phyloP scores from a whole-genome alignment of 495 filamentous ascomycete genomes.

The Neurospora sp. region DNA sequence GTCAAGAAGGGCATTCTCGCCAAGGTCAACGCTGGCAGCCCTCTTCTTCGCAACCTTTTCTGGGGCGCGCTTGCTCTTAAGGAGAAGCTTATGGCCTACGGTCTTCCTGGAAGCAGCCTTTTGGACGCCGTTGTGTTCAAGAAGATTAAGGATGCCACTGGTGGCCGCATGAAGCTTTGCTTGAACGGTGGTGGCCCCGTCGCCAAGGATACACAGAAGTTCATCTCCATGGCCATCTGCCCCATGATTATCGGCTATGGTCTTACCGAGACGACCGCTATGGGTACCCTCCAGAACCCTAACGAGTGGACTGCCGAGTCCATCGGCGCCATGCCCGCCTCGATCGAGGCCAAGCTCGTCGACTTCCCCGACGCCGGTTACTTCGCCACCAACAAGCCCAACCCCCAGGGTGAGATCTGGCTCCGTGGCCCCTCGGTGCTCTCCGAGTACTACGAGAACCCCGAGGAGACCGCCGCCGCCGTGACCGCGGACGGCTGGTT shows the following conservation, averaged over 20 bases:
- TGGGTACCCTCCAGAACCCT: constrained; percentile 87
- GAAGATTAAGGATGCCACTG: constrained; percentile 86
- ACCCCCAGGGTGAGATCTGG: constrained; percentile 90
- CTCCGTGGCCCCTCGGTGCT: constrained; percentile 73
- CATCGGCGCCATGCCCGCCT: constrained; percentile 73
- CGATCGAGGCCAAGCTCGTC: constrained; percentile 85
- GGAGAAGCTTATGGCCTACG: constrained; percentile 61
- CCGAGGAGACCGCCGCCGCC: constrained; percentile 69
- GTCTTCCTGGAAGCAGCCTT: constrained; percentile 63
- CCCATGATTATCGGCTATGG: constrained; percentile 94
- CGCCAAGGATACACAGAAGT: constrained; percentile 75
- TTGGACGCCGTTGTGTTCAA: constrained; percentile 76
- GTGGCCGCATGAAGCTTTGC: constrained; percentile 67
- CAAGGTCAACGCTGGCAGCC: constrained; percentile 69
- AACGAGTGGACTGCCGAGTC: constrained; percentile 76
- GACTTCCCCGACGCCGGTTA: constrained; percentile 94
- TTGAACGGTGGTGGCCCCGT: constrained; percentile 85
- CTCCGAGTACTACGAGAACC: constrained; percentile 68
- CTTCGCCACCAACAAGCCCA: constrained; percentile 69
- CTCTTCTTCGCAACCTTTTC: constrained; percentile 72
- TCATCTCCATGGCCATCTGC: constrained; percentile 79
- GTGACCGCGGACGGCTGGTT: constrained; percentile 82
- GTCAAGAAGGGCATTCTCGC: constrained; percentile 94
- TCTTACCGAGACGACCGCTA: constrained; percentile 87
- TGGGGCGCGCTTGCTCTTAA: constrained; percentile 86